Base-by-base conservation (phyloP, 164 flowering plant genomes). In the Dillenia turbinata region DNA sequence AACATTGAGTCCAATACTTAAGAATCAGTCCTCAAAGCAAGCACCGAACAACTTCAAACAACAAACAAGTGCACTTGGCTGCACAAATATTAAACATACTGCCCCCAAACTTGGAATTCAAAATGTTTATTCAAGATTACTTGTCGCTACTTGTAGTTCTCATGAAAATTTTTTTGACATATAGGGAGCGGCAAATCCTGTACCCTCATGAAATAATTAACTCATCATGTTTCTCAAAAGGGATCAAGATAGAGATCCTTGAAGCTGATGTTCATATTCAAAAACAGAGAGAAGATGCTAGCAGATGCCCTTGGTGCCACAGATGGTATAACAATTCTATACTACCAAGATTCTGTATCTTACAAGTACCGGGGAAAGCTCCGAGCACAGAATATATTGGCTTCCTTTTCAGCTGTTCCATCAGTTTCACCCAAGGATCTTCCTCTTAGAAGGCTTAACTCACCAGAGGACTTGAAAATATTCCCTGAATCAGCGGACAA, bases 161-260 rank as follows among this genome's bases (percentile, higher is more conserved):
- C 63, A 64, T 53, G 17, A 49, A 8, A 49, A 44, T 15, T 10
- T 54, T 13, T 64, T 57, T 69, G 12, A 46, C 17, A 13, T 40
- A 16, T 77, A 94, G 98, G 98, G 98, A 89, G 75, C 52, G 98
- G 98, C 16, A 95, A 91, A 65, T 75, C 93, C 48, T 83, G 91
- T 55, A 68, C 92, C 11, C 85, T 94, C n/a, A 86, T 81, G 95
- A 86, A 67, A 65, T 87, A 85, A 53, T 26, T 94, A 33, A 62
- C 81, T 49, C 59, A 59, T 26, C 52, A 52, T 63, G 75, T 83
- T 64, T 13, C 70, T 49, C 14, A 56, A n/a, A 72, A 71, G 57
- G 43, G 46, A 62, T 73, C 70, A 24, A 75, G 76, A 33, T 68
- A 78, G 71, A 71, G 73, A 19, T 26, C 61, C 19, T 56, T 86